Evolutionary conservation across 169 alveolate species (phyloP), one percentile per base, ranked within the genome.

Genomic region (Eimeria necatrix): DNA sequence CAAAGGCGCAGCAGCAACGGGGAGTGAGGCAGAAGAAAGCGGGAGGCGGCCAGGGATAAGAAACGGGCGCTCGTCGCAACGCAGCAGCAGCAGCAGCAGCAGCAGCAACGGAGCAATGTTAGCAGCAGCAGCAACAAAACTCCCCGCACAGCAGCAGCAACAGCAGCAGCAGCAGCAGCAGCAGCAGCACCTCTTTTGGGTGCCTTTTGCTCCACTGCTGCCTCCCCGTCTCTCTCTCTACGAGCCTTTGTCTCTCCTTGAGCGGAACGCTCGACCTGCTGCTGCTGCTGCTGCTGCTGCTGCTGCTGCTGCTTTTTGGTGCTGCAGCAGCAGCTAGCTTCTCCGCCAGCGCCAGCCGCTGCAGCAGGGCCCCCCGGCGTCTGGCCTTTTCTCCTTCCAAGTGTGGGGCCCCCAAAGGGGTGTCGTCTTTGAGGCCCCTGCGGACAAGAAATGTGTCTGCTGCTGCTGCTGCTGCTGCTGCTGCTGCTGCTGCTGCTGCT

Each of bases 61-160:
- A n/a, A n/a, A n/a, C n/a, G n/a, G 84, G 56, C 84, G 26, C 32
- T 73, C 7, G 84, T 46, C 32, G 84, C 59, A 16, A 0, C 9
- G 32, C 46, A 73, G 84, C 84, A 41, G 84, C 84, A 8, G 80
- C 80, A 8, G 61, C 86, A 46, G 61, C 26, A 9, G 86, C 86
- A 9, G 86, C 86, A 8, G 53, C 86, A 8, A 41, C 86, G 46
- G 46, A 74, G 49, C 80, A 70, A 51, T 52, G 46, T 26, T 52
- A 41, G 61, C 61, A 46, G 61, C 86, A 24, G 51, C 49, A 8
- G 51, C 80, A 6, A 51, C 49, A 8, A 3, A n/a, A 3, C 22
- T 51, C 10, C 52, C 51, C 32, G 80, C 80, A 48, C 49, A 70
- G 80, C 41, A 20, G 49, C 49, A 22, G 86, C 86, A n/a, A 26